Base-by-base conservation (phyloP, 2,329 filamentous ascomycete species). In the Aspergillus sp. region DNA sequence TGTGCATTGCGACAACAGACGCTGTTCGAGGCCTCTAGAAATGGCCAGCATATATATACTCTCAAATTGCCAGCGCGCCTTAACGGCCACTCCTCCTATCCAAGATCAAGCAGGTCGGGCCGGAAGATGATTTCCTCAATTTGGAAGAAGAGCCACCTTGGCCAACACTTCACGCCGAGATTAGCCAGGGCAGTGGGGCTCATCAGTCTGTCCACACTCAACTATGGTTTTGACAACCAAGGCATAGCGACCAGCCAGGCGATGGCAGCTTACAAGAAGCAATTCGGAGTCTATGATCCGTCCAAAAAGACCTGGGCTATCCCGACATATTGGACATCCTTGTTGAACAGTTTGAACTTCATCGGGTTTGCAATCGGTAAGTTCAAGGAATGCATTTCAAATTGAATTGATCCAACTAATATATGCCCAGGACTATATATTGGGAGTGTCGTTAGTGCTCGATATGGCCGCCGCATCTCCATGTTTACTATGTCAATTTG, bases 151-250 rank as follows among this genome's bases (percentile, higher is more conserved):
- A 34, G 11, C 11, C 31, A 34, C 31, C 31, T 34, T 11, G 11
- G 7, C 11, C 7, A 34, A 11, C 31, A 34, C 31, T 34, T 34
- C 31, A 34, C 31, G 2, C 31, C 4, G 7, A 7, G 31, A 7
- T 34, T 34, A 34, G 31, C 31, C 11, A 3, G 7, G 7, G 31
- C 31, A 7, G 31, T 34, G 7, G 31, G 31, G 11, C 31, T 34
- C 11, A 34, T 34, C 31, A 34, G 31, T 34, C 25, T 57, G n/a
- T 57, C 55, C 22, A 47, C 55, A 9, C 43, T 57, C n/a, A 57
- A 57, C 28, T 57, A 57, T 50, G 55, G 55, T 7, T 50, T 57
- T 19, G 50, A 47, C 15, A 47, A 57, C 15, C 55, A 57, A 47
- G 55, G 45, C 9, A 49, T 57, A 4, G 19, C 55, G 6, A 49